Base-by-base conservation (phyloP, 139 green algal genomes). In the Tetradesmus obliquus region DNA sequence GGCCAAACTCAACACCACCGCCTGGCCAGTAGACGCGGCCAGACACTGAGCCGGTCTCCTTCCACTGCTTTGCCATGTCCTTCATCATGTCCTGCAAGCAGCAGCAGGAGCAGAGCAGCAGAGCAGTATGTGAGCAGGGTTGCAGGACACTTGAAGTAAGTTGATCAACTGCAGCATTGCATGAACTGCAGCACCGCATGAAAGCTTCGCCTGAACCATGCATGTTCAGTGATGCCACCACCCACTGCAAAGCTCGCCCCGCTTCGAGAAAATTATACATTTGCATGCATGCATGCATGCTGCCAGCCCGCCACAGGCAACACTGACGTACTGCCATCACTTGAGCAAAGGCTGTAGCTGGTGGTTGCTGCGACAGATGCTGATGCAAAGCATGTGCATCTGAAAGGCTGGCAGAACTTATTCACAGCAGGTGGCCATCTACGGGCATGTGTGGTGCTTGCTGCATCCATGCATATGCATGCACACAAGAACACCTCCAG, bases 231-330 rank as follows among this genome's bases (percentile, higher is more conserved):
- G 32, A 45, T 45, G 32, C 32, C 32, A 45, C 32, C 32, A 45
- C 32, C 32, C 32, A 45, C 32, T 45, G 32, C 32, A 45, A 45
- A 45, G 32, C 32, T 45, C 32, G 32, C 32, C 32, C 32, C 32
- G 32, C 32, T 45, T 45, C 32, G 0, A 45, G 32, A 45, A 45
- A 45, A 45, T 45, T 45, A 57, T 5, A 84, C 22, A n/a, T 32
- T 66, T 90, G 45, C 86, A 90, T 84, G 86, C 71, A 84, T 83
- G n/a, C 86, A 84, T 90, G 71, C 54, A 90, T 90, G 51, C 20
- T 58, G 17, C 13, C 55, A 57, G 72, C 22, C 12, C 24, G 55
- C 55, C 10, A 12, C 12, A 20, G 24, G n/a, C 19, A 55, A 13
- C 1, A 57, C 81, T 24, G 13, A 86, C 53, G 9, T 69, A 10